These are phyloP conservation scores for Saturnispora galanensis DNA, from an alignment of 805 yeast genomes.

Conservation along the genomic window DNA sequence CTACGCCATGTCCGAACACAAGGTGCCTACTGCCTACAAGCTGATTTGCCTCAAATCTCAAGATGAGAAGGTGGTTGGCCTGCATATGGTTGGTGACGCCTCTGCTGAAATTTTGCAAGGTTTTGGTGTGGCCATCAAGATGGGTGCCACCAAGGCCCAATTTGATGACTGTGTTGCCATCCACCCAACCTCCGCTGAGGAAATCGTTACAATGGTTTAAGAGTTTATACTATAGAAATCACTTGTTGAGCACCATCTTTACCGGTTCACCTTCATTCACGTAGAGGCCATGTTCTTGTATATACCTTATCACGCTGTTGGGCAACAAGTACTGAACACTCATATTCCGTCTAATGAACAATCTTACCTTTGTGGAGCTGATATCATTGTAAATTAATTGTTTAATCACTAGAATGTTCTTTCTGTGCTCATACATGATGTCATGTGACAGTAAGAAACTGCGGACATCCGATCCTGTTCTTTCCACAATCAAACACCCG, in stretches of 20 bases:
- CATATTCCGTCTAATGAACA: conserved; percentile 91
- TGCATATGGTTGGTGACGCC: conserved; percentile 86
- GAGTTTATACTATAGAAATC: background rate
- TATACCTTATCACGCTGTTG: conserved; percentile 87
- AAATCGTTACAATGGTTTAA: conserved; percentile 69
- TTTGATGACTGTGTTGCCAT: conserved; percentile 95
- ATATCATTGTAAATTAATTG: conserved; percentile 96
- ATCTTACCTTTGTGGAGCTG: conserved; percentile 85
- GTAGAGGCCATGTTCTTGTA: conserved; percentile 84
- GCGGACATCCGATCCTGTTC: conserved; percentile 95
- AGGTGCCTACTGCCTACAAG: conserved; percentile 83
- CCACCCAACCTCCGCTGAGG: conserved; percentile 98
- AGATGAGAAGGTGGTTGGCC: conserved; percentile 89
- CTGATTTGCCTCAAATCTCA: conserved; percentile 59
- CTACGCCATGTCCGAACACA: conserved; percentile 74
- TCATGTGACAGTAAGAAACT: conserved; percentile 88
- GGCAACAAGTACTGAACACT: conserved; percentile 92
- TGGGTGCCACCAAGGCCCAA: conserved; percentile 98
- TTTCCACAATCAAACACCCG: conserved; percentile 92
- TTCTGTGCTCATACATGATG: conserved; percentile 92
- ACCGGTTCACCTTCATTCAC: conserved; percentile 87
- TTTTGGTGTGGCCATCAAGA: conserved; percentile 94
- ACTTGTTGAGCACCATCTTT: conserved; percentile 56
- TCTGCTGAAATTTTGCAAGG: conserved; percentile 95
- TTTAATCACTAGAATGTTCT: conserved; percentile 87